phyloP scores from a whole-genome alignment of 23 red algal genomes.

The Gracilaria gracilis region DNA sequence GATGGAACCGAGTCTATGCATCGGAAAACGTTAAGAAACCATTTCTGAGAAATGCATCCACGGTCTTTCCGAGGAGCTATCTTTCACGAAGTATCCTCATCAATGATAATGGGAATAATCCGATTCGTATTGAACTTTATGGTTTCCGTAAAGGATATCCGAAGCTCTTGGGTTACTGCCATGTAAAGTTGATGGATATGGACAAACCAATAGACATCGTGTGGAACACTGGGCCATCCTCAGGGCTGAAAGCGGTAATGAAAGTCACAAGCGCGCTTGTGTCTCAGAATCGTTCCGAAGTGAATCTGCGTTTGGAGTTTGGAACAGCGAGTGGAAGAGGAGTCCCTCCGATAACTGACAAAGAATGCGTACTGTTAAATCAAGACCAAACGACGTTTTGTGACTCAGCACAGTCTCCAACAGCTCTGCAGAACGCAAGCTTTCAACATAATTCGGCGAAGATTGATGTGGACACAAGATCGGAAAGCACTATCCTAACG shows the following conservation, averaged over 20 bases:
- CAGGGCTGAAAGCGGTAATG: not conserved
- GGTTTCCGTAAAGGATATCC: constrained; percentile 30
- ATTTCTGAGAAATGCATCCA: not conserved
- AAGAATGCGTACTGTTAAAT: not conserved
- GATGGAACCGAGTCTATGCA: constrained; percentile 39
- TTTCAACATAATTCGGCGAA: not conserved
- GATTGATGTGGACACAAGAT: not conserved
- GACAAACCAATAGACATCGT: not conserved
- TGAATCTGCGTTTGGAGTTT: not conserved
- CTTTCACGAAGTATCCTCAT: constrained; percentile 12
- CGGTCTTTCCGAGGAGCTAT: constrained; percentile 34
- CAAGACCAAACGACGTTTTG: not conserved
- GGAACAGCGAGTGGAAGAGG: not conserved
- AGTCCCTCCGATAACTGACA: not conserved
- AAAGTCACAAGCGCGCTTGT: not conserved
- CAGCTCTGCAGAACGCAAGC: too few species aligned
- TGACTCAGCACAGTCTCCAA: not conserved
- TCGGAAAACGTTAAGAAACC: constrained; percentile 41
- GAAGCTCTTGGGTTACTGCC: constrained; percentile 32
- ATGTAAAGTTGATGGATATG: constrained; percentile 11
- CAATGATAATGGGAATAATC: constrained; percentile 29
- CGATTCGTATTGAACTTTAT: constrained; percentile 57
- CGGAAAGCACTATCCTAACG: not conserved
- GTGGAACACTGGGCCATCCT: constrained; percentile 23
- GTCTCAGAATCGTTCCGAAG: not conserved